Evolutionary conservation across 495 filamentous ascomycete species (phyloP).

Genomic region (Aspergillus sparsus): DNA sequence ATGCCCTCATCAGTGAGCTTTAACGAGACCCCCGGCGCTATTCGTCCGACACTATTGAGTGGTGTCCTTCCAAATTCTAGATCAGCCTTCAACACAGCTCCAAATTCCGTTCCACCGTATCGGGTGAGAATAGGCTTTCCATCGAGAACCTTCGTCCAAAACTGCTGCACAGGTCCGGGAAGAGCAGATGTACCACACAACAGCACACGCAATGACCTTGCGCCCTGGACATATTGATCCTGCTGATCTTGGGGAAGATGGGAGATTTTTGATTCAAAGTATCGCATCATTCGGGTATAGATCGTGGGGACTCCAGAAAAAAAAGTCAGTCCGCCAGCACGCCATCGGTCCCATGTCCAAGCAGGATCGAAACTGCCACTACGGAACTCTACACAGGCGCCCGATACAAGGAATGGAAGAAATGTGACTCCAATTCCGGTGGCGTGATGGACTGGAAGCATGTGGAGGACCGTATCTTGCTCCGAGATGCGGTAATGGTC

Average conservation of each 20-base stretch:
- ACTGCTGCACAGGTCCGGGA: constrained; percentile 47
- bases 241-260: constrained; percentile 18
- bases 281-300: constrained; percentile 51
- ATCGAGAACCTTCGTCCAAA: constrained; percentile 45
- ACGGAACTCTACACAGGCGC: constrained; percentile 49
- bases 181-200: constrained; percentile 50
- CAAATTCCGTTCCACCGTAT: constrained; percentile 52
- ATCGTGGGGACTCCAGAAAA: constrained; percentile 55
- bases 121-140: constrained; percentile 42
- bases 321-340: constrained; percentile 42
- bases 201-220: constrained; percentile 41
- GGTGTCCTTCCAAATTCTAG: constrained; percentile 38
- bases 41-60: constrained; percentile 36
- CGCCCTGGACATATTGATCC: constrained; percentile 39
- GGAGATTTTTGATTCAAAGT: constrained; percentile 38
- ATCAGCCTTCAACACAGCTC: constrained; percentile 45
- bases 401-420: constrained; percentile 45
- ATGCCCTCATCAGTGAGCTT: constrained; percentile 46
- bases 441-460: constrained; percentile 52
- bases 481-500: constrained; percentile 32
- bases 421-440: constrained; percentile 50
- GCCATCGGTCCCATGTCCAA: constrained; percentile 55
- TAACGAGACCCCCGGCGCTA: constrained; percentile 40
- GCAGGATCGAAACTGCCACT: constrained; percentile 45
- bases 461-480: constrained; percentile 35